Evolutionary conservation across 1,139 yeast species (phyloP), one percentile per base, ranked within the genome.

Genomic region (Casaregolazyma lundiana): DNA sequence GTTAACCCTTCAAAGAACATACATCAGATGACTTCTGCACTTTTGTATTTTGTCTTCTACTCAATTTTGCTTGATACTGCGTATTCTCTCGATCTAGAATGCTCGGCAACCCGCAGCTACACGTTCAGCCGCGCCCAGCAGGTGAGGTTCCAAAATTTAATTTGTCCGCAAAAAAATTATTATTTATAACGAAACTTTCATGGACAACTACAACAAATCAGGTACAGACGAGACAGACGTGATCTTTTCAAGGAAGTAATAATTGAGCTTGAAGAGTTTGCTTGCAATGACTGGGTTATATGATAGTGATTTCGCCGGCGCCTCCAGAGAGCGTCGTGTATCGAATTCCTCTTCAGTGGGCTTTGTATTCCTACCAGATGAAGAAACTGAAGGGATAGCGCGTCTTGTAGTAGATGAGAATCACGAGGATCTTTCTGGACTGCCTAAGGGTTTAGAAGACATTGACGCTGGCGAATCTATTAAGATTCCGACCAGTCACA

Each of bases 361-460:
- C 8, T 22, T 35, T 6, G 45, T 21, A 9, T 44, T 41, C 7
- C 38, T 50, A 16, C 21, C 39, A 5, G 36, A 37, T 24, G 41
- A 44, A 13, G 45, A 42, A 2, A 35, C 36, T n/a, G 19, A 22
- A n/a, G 30, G 30, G 13, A 22, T 42, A 16, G 45, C 45, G 8
- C 29, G 20, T 35, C 17, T 42, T n/a, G 18, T 39, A 11, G 36
- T 41, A 29, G 26, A 24, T 21, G 41, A 42, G 16, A 41, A 30
- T 6, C 48, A 46, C 37, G 52, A 50, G 24, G 24, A 15, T 4
- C 45, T 20, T 2, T 49, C 48, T 1, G 39, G 13, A 11, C 32
- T 15, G 32, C 13, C 32, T 26, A 15, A 2, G 11, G 3, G 5
- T 26, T 11, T 6, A 2, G 29, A 24, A 3, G 29, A 13, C n/a